phyloP scores from a whole-genome alignment of 176 grass and related monocot genomes.

The Cenchrus purpureus region DNA sequence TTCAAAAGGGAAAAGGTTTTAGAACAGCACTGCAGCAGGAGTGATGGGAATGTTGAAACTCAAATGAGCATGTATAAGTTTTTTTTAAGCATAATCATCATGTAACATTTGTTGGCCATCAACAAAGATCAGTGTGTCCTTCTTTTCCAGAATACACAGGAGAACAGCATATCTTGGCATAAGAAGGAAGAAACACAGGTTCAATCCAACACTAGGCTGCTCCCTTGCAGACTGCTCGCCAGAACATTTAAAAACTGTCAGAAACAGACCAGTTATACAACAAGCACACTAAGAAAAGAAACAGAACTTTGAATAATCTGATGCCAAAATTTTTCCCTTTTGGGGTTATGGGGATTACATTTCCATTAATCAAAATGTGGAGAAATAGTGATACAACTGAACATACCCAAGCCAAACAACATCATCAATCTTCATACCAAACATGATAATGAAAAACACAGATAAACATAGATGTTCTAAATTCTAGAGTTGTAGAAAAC shows the following conservation, averaged over 20 bases:
- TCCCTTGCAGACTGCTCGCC: background rate
- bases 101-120: background rate
- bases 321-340: background rate
- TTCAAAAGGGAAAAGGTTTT: background rate
- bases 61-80: slow-evolving; percentile 1
- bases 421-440: background rate
- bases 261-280: background rate
- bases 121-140: slow-evolving; percentile 1
- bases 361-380: background rate
- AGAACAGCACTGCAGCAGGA: no score
- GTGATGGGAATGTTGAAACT: background rate
- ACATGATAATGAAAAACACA: slow-evolving; percentile 5
- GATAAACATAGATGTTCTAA: background rate
- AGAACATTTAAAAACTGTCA: slow-evolving; percentile 5
- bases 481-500: background rate
- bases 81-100: background rate
- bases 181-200: slow-evolving; percentile 12
- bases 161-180: slow-evolving; percentile 1
- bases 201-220: background rate
- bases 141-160: background rate
- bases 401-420: background rate
- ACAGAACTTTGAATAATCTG: background rate
- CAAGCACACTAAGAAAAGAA: background rate
- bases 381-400: background rate
- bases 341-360: background rate